Percentiles rank a stretch among this genome's conserved stretches.
Evolutionary conservation across 1,139 yeast species (phyloP).

Genomic region (Taphrina communis): DNA sequence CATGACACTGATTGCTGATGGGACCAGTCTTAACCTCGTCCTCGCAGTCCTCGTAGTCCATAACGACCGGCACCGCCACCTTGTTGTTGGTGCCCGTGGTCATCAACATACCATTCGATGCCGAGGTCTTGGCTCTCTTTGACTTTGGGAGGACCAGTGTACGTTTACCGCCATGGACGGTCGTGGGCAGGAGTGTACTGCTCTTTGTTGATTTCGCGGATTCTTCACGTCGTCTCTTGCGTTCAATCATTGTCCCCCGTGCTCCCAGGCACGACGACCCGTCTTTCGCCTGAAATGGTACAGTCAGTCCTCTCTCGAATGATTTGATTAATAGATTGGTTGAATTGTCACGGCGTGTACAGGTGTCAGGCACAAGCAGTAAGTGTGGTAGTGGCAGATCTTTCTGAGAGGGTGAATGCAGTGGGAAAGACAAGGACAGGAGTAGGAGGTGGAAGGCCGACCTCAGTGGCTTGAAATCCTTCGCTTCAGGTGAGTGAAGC

Average conservation of each 20-base stretch:
- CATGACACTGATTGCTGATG: conserved; percentile 11
- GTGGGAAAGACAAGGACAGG: neutral
- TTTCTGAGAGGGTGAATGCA: neutral
- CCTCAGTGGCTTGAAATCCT: neutral
- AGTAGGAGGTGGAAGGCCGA: neutral
- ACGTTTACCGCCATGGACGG: neutral
- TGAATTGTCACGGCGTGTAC: too few species aligned
- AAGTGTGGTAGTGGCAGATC: too few species aligned
- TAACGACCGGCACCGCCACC: conserved; percentile 8
- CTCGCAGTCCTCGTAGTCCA: conserved; percentile 11
- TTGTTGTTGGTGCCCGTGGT: neutral
- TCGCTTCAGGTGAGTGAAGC: neutral
- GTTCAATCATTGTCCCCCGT: conserved; percentile 7
- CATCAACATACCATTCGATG: neutral
- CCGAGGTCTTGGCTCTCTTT: neutral
- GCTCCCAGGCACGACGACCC: neutral
- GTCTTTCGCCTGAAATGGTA: too few species aligned
- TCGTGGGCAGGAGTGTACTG: neutral
- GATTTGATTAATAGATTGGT: too few species aligned
- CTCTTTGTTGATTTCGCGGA: neutral
- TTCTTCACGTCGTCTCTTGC: conserved; percentile 17
- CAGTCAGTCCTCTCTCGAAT: too few species aligned
- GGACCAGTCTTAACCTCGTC: neutral
- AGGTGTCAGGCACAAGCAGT: too few species aligned
- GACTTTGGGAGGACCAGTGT: conserved; percentile 1